Conservation (phyloP, 139 green algal species). For the Chlorella ohadii region DNA sequence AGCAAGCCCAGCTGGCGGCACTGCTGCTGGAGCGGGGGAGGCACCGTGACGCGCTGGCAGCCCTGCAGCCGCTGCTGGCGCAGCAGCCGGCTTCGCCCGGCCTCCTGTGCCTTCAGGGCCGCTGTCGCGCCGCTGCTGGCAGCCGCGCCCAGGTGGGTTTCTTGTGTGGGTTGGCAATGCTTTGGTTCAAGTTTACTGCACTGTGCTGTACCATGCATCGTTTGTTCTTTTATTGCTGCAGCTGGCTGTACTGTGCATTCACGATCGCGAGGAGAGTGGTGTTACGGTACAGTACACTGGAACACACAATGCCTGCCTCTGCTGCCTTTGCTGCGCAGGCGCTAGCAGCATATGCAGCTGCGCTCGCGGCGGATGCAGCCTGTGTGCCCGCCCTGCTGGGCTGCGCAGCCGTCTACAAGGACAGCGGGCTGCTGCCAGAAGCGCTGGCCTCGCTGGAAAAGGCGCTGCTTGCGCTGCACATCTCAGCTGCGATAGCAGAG, state of each 20-base stretch:
- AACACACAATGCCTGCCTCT: no score
- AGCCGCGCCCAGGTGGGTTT: slow-evolving; percentile 50
- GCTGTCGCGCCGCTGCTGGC: slow-evolving; percentile 51
- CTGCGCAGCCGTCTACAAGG: slow-evolving; percentile 72
- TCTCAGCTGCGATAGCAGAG: neutral
- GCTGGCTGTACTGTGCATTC: no score
- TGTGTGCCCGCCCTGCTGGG: slow-evolving; percentile 62
- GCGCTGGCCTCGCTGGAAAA: slow-evolving; percentile 44
- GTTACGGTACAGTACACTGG: no score
- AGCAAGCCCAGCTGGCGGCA: neutral
- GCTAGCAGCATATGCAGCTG: slow-evolving; percentile 70
- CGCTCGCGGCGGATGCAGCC: slow-evolving; percentile 45
- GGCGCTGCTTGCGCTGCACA: slow-evolving; percentile 13
- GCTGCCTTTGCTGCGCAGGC: slow-evolving; percentile 57
- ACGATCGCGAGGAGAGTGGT: no score
- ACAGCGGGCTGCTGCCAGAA: slow-evolving; percentile 67
- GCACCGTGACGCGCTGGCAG: slow-evolving; percentile 40
- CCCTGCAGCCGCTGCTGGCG: slow-evolving; percentile 35
- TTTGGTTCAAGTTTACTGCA: neutral
- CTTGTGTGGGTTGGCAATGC: neutral
- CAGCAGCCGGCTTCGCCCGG: slow-evolving; percentile 34
- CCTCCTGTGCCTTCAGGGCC: slow-evolving; percentile 61
- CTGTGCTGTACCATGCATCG: neutral
- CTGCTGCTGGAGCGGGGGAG: slow-evolving; percentile 19
- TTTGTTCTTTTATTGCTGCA: no score